These are phyloP conservation scores for Salix koriyanagi DNA, from an alignment of 345 rosid genomes.

Conservation along the genomic window DNA sequence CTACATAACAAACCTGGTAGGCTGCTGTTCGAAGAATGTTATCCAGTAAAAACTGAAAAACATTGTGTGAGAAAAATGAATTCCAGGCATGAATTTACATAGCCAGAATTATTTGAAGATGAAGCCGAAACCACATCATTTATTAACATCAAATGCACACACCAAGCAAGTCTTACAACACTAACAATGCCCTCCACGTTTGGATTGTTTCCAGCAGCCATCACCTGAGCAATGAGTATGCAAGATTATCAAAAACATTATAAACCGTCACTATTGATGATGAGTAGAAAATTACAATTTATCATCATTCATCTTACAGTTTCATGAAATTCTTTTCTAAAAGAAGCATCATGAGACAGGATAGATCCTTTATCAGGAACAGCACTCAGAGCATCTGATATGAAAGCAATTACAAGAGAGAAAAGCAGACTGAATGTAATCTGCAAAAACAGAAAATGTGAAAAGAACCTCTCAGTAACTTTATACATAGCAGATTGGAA, in stretches of 20 bases:
- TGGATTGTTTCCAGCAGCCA: conserved; percentile 53
- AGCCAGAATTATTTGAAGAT: conserved; percentile 57
- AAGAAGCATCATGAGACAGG: conserved; percentile 70
- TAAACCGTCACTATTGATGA: conserved; percentile 8
- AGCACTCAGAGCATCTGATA: conserved; percentile 85
- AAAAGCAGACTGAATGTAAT: conserved; percentile 75
- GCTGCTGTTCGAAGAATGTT: conserved; percentile 84
- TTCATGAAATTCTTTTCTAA: conserved; percentile 83
- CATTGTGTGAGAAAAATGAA: conserved; percentile 67
- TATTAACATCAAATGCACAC: conserved; percentile 77
- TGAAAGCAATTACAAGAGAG: conserved; percentile 68
- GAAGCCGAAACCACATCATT: conserved; percentile 52
- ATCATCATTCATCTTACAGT: conserved; percentile 51
- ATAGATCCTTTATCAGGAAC: conserved; percentile 72
- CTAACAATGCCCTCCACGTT: conserved; percentile 69
- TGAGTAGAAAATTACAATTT: conserved; percentile 11
- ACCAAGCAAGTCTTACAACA: conserved; percentile 84
- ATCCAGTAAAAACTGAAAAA: conserved; percentile 74
- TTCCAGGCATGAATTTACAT: conserved; percentile 69
- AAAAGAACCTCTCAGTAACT: not conserved
- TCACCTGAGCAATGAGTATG: conserved; percentile 48
- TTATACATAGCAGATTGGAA: not conserved
- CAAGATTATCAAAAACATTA: conserved; percentile 26
- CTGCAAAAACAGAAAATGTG: conserved; percentile 42
- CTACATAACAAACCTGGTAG: conserved; percentile 50